Base-by-base conservation (phyloP, 805 yeast species). In the Komagataella populi region DNA sequence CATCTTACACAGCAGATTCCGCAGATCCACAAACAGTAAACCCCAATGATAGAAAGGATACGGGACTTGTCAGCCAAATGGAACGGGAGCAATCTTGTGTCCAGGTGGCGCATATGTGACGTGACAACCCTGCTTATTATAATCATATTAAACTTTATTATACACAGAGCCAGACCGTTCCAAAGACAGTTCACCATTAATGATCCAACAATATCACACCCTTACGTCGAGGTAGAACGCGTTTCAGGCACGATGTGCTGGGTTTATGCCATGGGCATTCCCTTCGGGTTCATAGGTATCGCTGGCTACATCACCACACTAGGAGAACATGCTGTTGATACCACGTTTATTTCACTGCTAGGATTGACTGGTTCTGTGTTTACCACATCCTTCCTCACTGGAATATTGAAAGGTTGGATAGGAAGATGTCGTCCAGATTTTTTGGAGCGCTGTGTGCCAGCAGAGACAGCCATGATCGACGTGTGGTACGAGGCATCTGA, bases 371-470 rank as follows among this genome's bases (percentile, higher is more conserved):
- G 87, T 1, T 72, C 89, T 0, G 69, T 84, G 52, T 71, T 79
- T 17, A 66, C 81, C 14, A 79, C 86, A 23, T 72, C 80, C 46
- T 69, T 83, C 23, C 60, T 84, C 50, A 87, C 96, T 3, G 87
- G 87, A 60, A 69, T 82, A 12, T 63, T 87, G 54, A 91, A 91
- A 68, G 81, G 83, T 61, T 80, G 86, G 80, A 78, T 91, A 51
- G 97, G 96, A 4, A 77, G 96, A 61, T 87, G 84, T 55, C 73
- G 99, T 54, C 99, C 99, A 0, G 99, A 91, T 66, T 87, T 90
- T 62, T 66, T 91, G 50, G 87, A 88, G 5, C 74, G 98, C 57
- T 91, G 98, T 64, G 61, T 73, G 18, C 96, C 96, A 3, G 69
- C 67, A 36, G 64, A 66, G 1, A 81, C 70, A 49, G 74, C 90